A percentile compares a stretch with the other conserved stretches of the same genome.
Evolutionary conservation across 2,329 filamentous ascomycete genomes (phyloP).

Genomic region (Aspergillus tanneri): DNA sequence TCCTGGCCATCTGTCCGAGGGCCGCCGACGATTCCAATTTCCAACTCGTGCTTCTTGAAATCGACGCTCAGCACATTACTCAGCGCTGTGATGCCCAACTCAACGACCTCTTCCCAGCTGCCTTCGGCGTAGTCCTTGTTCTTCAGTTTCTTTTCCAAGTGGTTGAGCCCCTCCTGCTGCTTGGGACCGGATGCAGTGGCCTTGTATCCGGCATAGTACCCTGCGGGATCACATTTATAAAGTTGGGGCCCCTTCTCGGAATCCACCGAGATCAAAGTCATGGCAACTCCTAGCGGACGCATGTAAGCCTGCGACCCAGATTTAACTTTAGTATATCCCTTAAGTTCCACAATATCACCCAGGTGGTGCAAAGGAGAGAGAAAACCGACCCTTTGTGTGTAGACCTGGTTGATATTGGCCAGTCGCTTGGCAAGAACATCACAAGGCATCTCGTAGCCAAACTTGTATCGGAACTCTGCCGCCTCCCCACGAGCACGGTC

Average conservation of each 20-base stretch:
- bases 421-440: slow-evolving; percentile 94
- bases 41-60: slow-evolving; percentile 99
- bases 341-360: not conserved
- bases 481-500: slow-evolving; percentile 92
- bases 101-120: slow-evolving; percentile 94
- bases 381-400: slow-evolving; percentile 81
- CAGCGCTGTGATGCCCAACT: slow-evolving; percentile 90
- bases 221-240: slow-evolving; percentile 93
- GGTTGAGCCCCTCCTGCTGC: slow-evolving; percentile 97
- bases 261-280: slow-evolving; percentile 91
- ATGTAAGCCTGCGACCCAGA: slow-evolving; percentile 72
- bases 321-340: slow-evolving; percentile 4
- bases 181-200: slow-evolving; percentile 95
- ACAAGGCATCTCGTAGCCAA: slow-evolving; percentile 98
- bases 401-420: slow-evolving; percentile 99
- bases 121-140: slow-evolving; percentile 95
- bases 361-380: not conserved
- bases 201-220: slow-evolving; percentile 98
- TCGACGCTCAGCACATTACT: slow-evolving; percentile 97
- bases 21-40: slow-evolving; percentile 94
- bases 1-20: slow-evolving; percentile 79
- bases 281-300: slow-evolving; percentile 93
- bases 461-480: slow-evolving; percentile 98
- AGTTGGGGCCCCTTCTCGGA: slow-evolving; percentile 89
- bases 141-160: slow-evolving; percentile 99